phyloP scores from a whole-genome alignment of 345 rosid species.

The Stellera chamaejasme region DNA sequence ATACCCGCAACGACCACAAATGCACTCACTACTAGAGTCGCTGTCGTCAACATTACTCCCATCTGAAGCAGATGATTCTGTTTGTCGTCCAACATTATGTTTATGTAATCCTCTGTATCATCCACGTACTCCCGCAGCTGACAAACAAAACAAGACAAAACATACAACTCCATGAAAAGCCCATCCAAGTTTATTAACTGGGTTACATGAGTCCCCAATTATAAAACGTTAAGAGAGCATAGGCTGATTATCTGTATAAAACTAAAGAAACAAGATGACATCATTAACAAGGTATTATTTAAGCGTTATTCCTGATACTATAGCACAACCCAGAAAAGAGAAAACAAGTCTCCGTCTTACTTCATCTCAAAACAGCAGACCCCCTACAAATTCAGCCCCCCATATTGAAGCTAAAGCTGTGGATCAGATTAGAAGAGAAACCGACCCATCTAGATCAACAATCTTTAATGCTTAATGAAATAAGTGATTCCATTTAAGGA shows the following conservation, averaged over 20 bases:
- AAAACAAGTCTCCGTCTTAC: too few relatives aligned
- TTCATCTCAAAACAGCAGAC: too few relatives aligned
- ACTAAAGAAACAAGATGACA: neutral
- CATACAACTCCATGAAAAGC: constrained; percentile 5
- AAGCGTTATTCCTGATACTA: too few relatives aligned
- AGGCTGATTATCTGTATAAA: neutral
- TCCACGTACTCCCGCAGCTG: constrained; percentile 94
- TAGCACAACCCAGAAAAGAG: too few relatives aligned
- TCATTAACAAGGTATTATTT: too few relatives aligned
- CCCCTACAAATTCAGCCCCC: too few relatives aligned
- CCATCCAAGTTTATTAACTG: too few relatives aligned
- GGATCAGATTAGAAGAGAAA: too few relatives aligned
- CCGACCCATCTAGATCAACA: too few relatives aligned
- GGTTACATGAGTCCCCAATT: neutral
- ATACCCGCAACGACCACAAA: constrained; percentile 64
- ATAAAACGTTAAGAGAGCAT: neutral
- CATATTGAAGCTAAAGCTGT: too few relatives aligned
- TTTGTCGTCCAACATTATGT: constrained; percentile 94
- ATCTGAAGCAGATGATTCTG: constrained; percentile 92
- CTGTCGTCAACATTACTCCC: constrained; percentile 93
- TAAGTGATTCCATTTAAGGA: too few relatives aligned
- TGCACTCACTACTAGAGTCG: constrained; percentile 65
- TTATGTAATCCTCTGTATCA: constrained; percentile 92
- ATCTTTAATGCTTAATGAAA: too few relatives aligned
- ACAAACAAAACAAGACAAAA: constrained; percentile 5